phyloP scores from a whole-genome alignment of 2,329 filamentous ascomycete species.

The Madurella mycetomatis region DNA sequence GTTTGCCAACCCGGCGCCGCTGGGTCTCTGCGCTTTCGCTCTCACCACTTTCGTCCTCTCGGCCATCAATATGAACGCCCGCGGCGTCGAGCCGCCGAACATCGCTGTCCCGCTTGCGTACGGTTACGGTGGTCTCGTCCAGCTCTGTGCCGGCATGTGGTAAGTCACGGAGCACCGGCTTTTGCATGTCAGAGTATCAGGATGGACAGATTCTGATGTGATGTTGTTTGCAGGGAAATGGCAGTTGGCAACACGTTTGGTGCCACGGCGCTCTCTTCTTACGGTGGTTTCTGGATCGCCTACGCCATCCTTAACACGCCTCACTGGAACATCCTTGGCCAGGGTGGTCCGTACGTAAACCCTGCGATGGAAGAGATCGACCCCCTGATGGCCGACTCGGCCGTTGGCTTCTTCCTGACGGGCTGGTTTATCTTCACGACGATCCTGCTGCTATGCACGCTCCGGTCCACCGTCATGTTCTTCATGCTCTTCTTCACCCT shows the following conservation, averaged over 20 bases:
- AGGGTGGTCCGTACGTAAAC: constrained; percentile 41
- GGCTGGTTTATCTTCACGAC: constrained; percentile 86
- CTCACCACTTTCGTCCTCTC: constrained; percentile 79
- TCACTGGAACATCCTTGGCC: constrained; percentile 54
- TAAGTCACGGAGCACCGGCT: constrained; percentile 39
- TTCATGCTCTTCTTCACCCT: constrained; percentile 73
- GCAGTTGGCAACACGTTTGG: constrained; percentile 83
- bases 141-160: constrained; percentile 84
- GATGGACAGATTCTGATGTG: background rate
- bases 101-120: constrained; percentile 66
- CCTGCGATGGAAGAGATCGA: constrained; percentile 28
- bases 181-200: too few species aligned
- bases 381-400: constrained; percentile 49
- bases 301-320: constrained; percentile 70
- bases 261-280: constrained; percentile 75
- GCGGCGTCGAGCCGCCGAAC: constrained; percentile 56
- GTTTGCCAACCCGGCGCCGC: constrained; percentile 74
- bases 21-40: constrained; percentile 74
- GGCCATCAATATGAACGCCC: constrained; percentile 64
- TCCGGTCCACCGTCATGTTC: constrained; percentile 74
- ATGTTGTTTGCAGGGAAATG: constrained; percentile 61
- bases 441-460: constrained; percentile 66
- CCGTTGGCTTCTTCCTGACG: constrained; percentile 69
- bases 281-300: constrained; percentile 78
- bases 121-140: constrained; percentile 73